phyloP scores from a whole-genome alignment of 345 rosid genomes.

The Citrus australasica region DNA sequence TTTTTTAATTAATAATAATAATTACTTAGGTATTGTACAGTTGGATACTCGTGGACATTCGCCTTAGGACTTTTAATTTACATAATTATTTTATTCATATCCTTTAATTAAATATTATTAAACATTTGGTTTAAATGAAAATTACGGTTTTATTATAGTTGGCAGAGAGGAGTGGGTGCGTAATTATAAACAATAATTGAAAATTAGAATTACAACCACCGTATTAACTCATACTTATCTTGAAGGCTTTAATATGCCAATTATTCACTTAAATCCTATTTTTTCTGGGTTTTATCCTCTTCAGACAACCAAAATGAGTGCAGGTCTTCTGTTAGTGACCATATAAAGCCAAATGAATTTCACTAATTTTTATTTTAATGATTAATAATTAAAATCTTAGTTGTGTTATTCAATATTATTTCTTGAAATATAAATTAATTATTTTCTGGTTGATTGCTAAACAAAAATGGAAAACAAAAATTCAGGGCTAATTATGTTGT shows the following conservation, averaged over 20 bases:
- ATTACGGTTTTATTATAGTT: neutral
- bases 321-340: neutral
- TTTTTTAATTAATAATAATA: slow-evolving; percentile 1
- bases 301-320: neutral
- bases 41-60: neutral
- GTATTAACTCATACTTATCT: neutral
- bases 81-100: neutral
- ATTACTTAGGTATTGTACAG: neutral
- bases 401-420: too few relatives aligned
- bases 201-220: neutral
- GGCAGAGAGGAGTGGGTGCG: neutral
- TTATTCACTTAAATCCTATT: neutral
- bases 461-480: too few relatives aligned
- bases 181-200: neutral
- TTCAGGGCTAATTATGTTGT: too few relatives aligned
- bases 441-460: too few relatives aligned
- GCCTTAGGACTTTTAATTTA: neutral
- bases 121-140: neutral
- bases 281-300: neutral
- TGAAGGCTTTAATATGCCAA: neutral
- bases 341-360: too few relatives aligned
- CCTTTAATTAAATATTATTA: neutral
- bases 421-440: too few relatives aligned
- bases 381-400: too few relatives aligned
- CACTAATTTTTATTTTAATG: too few relatives aligned